Evolutionary conservation across 768 basidiomycete species (phyloP).

Genomic region (Mycena pura): DNA sequence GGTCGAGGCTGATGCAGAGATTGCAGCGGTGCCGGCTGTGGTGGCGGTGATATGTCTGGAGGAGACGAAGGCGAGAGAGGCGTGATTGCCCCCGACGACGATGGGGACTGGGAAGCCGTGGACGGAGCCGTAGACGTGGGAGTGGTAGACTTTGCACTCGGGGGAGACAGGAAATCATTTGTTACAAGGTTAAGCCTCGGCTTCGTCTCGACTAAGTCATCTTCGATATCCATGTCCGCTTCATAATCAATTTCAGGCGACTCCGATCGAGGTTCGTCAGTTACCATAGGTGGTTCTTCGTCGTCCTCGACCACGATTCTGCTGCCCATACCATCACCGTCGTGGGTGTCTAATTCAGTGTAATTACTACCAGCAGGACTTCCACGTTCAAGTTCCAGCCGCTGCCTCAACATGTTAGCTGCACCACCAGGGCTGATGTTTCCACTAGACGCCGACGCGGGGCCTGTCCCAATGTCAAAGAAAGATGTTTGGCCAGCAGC

Average conservation of each 20-base stretch:
- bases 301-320: conserved; percentile 56
- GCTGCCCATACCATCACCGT: conserved; percentile 31
- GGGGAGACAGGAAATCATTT: background rate
- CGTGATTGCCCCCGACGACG: conserved; percentile 16
- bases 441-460: conserved; percentile 23
- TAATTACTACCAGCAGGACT: conserved; percentile 21
- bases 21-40: conserved; percentile 12
- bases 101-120: conserved; percentile 18
- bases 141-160: background rate
- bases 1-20: conserved; percentile 32
- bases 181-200: conserved; percentile 19
- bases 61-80: conserved; percentile 28
- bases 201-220: background rate
- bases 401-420: conserved; percentile 45
- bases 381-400: conserved; percentile 39
- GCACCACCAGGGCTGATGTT: conserved; percentile 37
- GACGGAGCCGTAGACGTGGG: background rate
- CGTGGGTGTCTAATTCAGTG: conserved; percentile 16
- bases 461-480: conserved; percentile 22
- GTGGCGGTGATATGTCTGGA: conserved; percentile 28
- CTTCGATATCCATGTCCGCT: conserved; percentile 10
- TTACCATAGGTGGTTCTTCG: conserved; percentile 35
- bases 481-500: conserved; percentile 22
- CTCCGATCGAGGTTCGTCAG: conserved; percentile 18
- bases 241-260: conserved; percentile 38